Evolutionary conservation across 192 early-diverging fungal species (phyloP), one percentile per base, ranked within the genome.

Genomic region (Coemansia sp.): DNA sequence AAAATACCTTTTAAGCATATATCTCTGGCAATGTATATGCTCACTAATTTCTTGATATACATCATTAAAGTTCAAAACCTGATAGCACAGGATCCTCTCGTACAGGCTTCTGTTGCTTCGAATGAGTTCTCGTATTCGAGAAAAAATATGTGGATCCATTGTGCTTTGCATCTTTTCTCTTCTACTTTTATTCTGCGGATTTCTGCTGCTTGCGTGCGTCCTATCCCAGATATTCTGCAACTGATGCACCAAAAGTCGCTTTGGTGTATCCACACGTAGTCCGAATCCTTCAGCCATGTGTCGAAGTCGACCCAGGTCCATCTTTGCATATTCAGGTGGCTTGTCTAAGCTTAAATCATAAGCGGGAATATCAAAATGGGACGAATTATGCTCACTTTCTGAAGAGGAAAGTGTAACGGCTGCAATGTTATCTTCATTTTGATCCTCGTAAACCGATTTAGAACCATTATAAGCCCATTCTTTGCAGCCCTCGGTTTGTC

Each of bases 21-120:
- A 50, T 32, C 62, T 65, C 32, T 66, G 63, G 17, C 74, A 76
- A 0, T 59, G 68, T 3, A 76, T 61, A 4, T 22, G 43, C 4
- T 14, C 22, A 12, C 43, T 63, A 13, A 76, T 42, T 17, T 32
- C 38, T 41, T 64, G 53, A 19, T 76, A 76, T 13, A 67, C 65
- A 5, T 6, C 19, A 8, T 70, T 64, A 54, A 76, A 76, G 45
- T 76, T 60, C 42, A 76, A 45, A 7, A 76, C 74, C 3, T 60
- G 63, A 43, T 76, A 76, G 61, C 74, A 76, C 13, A 76, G 25
- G 13, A 76, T 63, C 17, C 63, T 50, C 48, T 70, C 74, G 39
- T 58, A 70, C 46, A 76, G 10, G 32, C 17, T 48, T 16, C 22
- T 44, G 22, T 67, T 51, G 48, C 60, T 58, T n/a, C 74, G 74